Evolutionary conservation across 2,329 filamentous ascomycete genomes (phyloP), one percentile per base, ranked within the genome.

Genomic region (Fusarium solani-melongenae): DNA sequence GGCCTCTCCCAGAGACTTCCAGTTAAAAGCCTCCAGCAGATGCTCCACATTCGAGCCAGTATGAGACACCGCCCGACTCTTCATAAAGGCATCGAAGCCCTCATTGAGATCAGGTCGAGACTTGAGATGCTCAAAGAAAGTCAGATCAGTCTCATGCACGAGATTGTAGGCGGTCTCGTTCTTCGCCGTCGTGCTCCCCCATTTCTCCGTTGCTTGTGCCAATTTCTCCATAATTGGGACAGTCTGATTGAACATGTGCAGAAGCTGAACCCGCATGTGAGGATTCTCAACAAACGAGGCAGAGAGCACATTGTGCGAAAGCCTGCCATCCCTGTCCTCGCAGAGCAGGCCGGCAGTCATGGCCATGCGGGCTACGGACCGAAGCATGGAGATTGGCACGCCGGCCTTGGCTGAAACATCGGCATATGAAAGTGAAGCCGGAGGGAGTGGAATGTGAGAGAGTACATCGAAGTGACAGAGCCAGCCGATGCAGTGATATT

Each of bases 271-370:
- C 14, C 70, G 66, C 61, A 82, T 66, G 24, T 76, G 62, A 0
- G 63, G 39, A 39, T 82, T 69, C 0, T 64, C 69, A 1, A 72
- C 69, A 3, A 86, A 74, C 1, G 78, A 65, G 1, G 75, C 75
- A 5, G 84, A 86, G 1, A 78, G 66, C 0, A 74, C 63, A 8
- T 69, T 81, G 56, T 85, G 84, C 1, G 77, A 78, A 2, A 85
- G 59, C 5, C 63, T n/a, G 14, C 66, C 68, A 9, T 79, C 67
- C 9, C 64, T 64, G 0, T 77, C 78, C 60, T 85, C 83, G 17
- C 62, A 49, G 24, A 86, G 78, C 6, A 86, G 63, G 0, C 73
- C 70, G 39, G 72, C 75, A 1, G 80, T 81, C 73, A 85, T 84
- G 2, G 82, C 82, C 78, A 84, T 83, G 3, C 84, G 81, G 5